phyloP scores from a whole-genome alignment of 2,329 filamentous ascomycete genomes.

The Diplodia intermedia region DNA sequence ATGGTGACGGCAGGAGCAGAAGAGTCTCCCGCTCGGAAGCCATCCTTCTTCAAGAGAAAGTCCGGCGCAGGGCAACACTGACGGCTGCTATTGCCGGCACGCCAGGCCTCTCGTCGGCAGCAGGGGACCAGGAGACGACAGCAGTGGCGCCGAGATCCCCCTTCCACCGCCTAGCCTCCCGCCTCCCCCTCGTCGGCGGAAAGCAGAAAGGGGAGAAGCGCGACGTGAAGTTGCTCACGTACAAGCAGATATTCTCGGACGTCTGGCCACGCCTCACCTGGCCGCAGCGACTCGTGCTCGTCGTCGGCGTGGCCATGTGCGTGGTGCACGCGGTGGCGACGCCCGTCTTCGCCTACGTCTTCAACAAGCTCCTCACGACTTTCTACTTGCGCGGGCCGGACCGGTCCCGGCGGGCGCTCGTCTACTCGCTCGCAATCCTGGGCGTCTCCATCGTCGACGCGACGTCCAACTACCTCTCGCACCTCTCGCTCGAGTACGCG shows the following conservation, averaged over 20 bases:
- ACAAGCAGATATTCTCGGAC: conserved; percentile 68
- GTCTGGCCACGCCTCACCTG: conserved; percentile 71
- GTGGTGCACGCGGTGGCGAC: conserved; percentile 70
- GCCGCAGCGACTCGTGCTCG: conserved; percentile 61
- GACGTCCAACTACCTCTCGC: conserved; percentile 67
- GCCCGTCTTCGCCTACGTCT: conserved; percentile 76
- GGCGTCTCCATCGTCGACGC: conserved; percentile 72
- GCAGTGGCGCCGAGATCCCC: neutral
- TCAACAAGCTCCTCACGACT: conserved; percentile 73
- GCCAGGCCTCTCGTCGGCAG: neutral
- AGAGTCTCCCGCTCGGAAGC: neutral
- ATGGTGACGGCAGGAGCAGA: neutral
- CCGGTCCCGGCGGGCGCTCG: conserved; percentile 59
- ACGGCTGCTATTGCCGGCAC: neutral
- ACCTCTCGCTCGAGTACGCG: conserved; percentile 73
- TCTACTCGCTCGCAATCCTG: conserved; percentile 75
- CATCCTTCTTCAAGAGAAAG: neutral
- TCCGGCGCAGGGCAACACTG: neutral
- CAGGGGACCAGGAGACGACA: neutral
- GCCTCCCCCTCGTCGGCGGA: neutral
- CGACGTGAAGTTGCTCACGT: conserved; percentile 34
- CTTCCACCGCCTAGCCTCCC: neutral
- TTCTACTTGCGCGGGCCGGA: conserved; percentile 63
- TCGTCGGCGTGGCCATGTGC: conserved; percentile 67
- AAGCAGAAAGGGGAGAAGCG: neutral